Evolutionary conservation across 2,329 filamentous ascomycete genomes (phyloP).

Genomic region (Nannizzia gypsea): DNA sequence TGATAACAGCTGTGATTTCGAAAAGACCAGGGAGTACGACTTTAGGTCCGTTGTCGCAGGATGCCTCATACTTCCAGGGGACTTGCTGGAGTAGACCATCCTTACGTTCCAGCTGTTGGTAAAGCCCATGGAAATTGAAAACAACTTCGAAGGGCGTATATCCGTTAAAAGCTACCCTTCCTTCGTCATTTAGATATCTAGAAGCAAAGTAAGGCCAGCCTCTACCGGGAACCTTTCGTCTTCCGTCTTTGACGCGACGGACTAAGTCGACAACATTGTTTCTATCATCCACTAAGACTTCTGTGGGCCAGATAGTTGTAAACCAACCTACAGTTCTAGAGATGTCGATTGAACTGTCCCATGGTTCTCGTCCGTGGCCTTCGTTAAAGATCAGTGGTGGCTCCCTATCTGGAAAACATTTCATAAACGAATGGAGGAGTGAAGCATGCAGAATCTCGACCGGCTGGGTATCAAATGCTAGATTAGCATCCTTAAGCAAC

Average conservation of each 20-base stretch:
- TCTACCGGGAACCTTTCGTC: conserved; percentile 27
- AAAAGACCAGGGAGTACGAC: conserved; percentile 40
- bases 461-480: conserved; percentile 25
- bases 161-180: conserved; percentile 22
- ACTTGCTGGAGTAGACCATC: conserved; percentile 34
- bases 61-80: conserved; percentile 36
- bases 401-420: conserved; percentile 31
- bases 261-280: conserved; percentile 24
- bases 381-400: conserved; percentile 39
- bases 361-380: conserved; percentile 39
- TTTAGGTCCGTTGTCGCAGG: conserved; percentile 34
- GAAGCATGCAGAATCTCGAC: conserved; percentile 29
- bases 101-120: conserved; percentile 35
- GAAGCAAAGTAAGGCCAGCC: conserved; percentile 29
- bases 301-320: conserved; percentile 38
- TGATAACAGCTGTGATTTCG: conserved; percentile 42
- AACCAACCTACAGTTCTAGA: conserved; percentile 43
- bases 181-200: conserved; percentile 22
- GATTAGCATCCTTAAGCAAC: conserved; percentile 24
- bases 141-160: conserved; percentile 34
- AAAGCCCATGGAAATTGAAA: conserved; percentile 31
- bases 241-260: conserved; percentile 29
- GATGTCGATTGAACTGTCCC: conserved; percentile 36
- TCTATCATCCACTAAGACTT: conserved; percentile 20
- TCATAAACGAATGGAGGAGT: conserved; percentile 34